phyloP scores from a whole-genome alignment of 768 basidiomycete genomes.

The Tricholomella constricta region DNA sequence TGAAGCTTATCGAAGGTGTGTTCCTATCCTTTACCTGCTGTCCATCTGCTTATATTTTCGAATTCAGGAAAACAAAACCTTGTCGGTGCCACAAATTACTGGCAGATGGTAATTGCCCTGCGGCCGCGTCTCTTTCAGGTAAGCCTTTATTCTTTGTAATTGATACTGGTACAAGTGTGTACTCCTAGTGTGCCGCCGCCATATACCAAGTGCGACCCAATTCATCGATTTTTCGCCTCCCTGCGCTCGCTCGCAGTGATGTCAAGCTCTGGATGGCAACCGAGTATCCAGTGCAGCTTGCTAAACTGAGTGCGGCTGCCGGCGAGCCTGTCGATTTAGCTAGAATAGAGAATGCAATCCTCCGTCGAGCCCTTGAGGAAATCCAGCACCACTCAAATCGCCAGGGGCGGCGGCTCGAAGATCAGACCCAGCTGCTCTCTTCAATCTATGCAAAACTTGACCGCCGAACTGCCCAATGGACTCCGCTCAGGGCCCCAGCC shows the following conservation, averaged over 20 bases:
- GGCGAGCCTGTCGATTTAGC: not conserved
- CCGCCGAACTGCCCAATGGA: not conserved
- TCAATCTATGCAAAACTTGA: not conserved
- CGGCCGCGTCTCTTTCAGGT: slow-evolving; percentile 24
- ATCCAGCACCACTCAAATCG: not conserved
- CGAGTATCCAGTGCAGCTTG: slow-evolving; percentile 2
- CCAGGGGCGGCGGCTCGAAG: not conserved
- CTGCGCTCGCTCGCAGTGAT: slow-evolving; percentile 8
- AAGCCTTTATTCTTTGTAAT: not conserved
- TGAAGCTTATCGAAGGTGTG: not conserved
- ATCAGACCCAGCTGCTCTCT: not conserved
- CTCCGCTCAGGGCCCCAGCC: not conserved
- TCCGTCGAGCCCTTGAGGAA: not conserved
- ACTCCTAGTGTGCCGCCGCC: slow-evolving; percentile 3
- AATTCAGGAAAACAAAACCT: slow-evolving; percentile 10
- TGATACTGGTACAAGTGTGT: not conserved
- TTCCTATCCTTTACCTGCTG: not conserved
- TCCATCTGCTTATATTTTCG: not conserved
- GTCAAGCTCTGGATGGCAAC: slow-evolving; percentile 14
- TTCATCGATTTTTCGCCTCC: slow-evolving; percentile 15
- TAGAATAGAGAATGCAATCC: not conserved
- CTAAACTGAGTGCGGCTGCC: not conserved
- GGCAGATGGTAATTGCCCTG: slow-evolving; percentile 22
- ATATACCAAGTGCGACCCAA: slow-evolving; percentile 11
- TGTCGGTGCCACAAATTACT: slow-evolving; percentile 21